Conservation (phyloP, 441 rosid species). For the Pelargonium citronellum region DNA sequence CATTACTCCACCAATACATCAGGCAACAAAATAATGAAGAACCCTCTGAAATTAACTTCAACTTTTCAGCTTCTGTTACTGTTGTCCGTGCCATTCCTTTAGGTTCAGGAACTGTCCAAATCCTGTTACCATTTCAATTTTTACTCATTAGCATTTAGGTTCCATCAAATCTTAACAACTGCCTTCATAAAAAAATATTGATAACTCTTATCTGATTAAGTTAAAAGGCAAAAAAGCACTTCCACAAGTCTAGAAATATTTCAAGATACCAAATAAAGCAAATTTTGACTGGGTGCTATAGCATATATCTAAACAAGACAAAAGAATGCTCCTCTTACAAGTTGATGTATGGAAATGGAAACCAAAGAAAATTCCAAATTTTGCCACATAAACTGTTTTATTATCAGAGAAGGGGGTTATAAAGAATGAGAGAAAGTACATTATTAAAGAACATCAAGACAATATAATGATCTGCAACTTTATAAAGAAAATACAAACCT, state of each 20-base stretch:
- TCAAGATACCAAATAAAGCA: not conserved
- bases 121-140: slow-evolving; percentile 37
- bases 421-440: not conserved
- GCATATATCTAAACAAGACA: not conserved
- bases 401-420: slow-evolving; percentile 1
- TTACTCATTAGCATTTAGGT: slow-evolving; percentile 14
- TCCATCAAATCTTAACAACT: slow-evolving; percentile 5
- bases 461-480: too few relatives aligned
- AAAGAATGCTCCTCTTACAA: too few relatives aligned
- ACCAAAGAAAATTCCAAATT: too few relatives aligned
- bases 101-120: slow-evolving; percentile 64
- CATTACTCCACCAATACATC: not conserved
- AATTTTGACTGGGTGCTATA: not conserved
- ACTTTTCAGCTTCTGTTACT: slow-evolving; percentile 60
- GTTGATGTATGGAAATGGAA: too few relatives aligned
- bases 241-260: not conserved
- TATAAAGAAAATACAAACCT: too few relatives aligned
- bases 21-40: slow-evolving; percentile 12
- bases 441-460: not conserved
- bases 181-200: not conserved
- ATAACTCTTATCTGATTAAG: not conserved
- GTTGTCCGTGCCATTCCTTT: slow-evolving; percentile 51
- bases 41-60: slow-evolving; percentile 73
- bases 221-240: not conserved
- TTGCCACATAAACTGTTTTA: not conserved